Evolutionary conservation across 2,329 filamentous ascomycete species (phyloP).

Genomic region (Lachnellula occidentalis): DNA sequence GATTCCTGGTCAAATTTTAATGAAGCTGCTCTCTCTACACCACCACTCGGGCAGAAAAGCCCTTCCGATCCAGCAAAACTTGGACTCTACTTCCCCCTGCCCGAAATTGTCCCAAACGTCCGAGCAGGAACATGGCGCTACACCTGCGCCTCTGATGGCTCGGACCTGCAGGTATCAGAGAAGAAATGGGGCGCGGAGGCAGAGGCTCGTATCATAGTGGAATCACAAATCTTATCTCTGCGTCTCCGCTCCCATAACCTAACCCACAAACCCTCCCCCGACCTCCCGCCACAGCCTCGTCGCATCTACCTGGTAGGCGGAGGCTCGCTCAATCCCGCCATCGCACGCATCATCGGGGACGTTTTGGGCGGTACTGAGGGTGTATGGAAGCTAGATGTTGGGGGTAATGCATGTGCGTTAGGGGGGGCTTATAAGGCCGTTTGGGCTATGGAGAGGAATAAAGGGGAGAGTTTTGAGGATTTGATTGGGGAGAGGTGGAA

Average conservation of each 20-base stretch:
- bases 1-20: constrained; percentile 80
- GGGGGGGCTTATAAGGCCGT: constrained; percentile 95
- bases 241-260: constrained; percentile 77
- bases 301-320: constrained; percentile 93
- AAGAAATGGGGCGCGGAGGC: constrained; percentile 51
- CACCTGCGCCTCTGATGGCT: constrained; percentile 52
- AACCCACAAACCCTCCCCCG: constrained; percentile 49
- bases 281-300: constrained; percentile 75
- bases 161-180: constrained; percentile 37
- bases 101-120: constrained; percentile 93
- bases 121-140: constrained; percentile 83
- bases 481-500: constrained; percentile 79
- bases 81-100: constrained; percentile 90
- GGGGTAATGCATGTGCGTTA: constrained; percentile 89
- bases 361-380: constrained; percentile 86
- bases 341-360: constrained; percentile 77
- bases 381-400: constrained; percentile 88
- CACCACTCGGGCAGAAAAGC: constrained; percentile 59
- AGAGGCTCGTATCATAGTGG: constrained; percentile 84
- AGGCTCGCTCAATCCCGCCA: constrained; percentile 82
- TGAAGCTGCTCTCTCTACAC: constrained; percentile 58
- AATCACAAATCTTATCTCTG: constrained; percentile 91
- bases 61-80: constrained; percentile 63
- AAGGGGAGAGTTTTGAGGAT: constrained; percentile 76
- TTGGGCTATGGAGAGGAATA: constrained; percentile 72